Evolutionary conservation across 2,329 filamentous ascomycete species (phyloP).

Genomic region (Byssoonygena ceratinophila): DNA sequence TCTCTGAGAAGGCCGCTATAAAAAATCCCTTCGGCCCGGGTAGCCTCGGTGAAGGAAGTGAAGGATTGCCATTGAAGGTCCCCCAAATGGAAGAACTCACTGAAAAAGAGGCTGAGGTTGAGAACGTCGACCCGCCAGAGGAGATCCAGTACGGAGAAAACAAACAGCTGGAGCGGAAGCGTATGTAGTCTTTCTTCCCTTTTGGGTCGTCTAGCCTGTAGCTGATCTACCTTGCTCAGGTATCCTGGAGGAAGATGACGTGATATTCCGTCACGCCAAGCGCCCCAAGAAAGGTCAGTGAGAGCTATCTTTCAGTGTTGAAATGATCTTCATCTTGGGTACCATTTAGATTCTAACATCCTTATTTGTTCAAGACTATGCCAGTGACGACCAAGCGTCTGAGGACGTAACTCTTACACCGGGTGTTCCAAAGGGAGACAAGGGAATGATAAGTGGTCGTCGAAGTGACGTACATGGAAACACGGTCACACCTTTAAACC

Average conservation of each 20-base stretch:
- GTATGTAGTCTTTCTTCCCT: slow-evolving; percentile 22
- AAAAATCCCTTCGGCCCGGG: slow-evolving; percentile 76
- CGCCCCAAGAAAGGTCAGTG: slow-evolving; percentile 35
- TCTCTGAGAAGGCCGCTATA: slow-evolving; percentile 73
- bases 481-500: slow-evolving; percentile 31
- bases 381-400: slow-evolving; percentile 28
- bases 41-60: slow-evolving; percentile 34
- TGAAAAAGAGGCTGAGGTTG: slow-evolving; percentile 40
- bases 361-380: slow-evolving; percentile 15
- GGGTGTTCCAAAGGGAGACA: neutral
- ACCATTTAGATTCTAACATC: neutral
- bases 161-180: slow-evolving; percentile 40
- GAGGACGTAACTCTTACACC: slow-evolving; percentile 18
- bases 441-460: neutral
- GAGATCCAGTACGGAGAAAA: slow-evolving; percentile 41
- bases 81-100: slow-evolving; percentile 40
- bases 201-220: neutral
- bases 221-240: slow-evolving; percentile 21
- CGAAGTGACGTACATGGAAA: slow-evolving; percentile 21
- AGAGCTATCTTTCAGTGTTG: neutral
- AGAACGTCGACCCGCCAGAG: slow-evolving; percentile 42
- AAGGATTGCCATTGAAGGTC: slow-evolving; percentile 38
- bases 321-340: too few species aligned
- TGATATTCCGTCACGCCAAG: slow-evolving; percentile 35
- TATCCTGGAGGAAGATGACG: slow-evolving; percentile 41